Base-by-base conservation (phyloP, 192 early-diverging fungal species). In the Backusella morwellensis region DNA sequence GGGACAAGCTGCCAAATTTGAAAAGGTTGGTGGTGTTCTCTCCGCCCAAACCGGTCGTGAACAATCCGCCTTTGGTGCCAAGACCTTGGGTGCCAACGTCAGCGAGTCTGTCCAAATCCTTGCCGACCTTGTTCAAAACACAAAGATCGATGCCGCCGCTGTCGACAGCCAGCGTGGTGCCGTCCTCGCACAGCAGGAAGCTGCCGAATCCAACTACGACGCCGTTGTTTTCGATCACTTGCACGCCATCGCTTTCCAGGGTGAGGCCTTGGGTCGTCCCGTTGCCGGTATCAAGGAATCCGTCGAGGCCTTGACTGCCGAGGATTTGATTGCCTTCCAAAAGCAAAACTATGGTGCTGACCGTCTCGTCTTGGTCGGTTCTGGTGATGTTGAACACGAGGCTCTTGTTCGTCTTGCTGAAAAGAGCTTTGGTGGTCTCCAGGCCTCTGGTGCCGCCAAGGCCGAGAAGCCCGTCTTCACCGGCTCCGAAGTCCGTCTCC, bases 191-290 rank as follows among this genome's bases (percentile, higher is more conserved):
- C 96, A 98, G 88, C 90, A 95, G 75, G 92, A 96, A 80, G 91
- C 92, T 77, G 90, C 91, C 35, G 90, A 94, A 72, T 95, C 95
- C 86, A 89, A 95, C 73, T 91, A 96, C 83, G 96, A 98, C 79
- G 95, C 98, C 84, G 97, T 98, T 50, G 96, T 97, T 69, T 99
- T 99, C 86, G 97, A 99, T 80, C 96, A 99, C 77, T 87, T 99
- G 87, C 97, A 99, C 84, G 96, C 94, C 56, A 93, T 90, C 63
- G 96, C 97, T 41, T 99, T 94, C 92, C 97, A 97, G 88, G 90
- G 92, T 73, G 89, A 91, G 77, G 80, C 93, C 9, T 87, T 99
- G 23, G 97, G 97, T 52, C 92, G 90, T 79, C 98, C 97, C 68
- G 96, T 97, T 80, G 90, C 97, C 38, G 97, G 97, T 68, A 93